Percentiles rank a stretch among this genome's conserved stretches.
Evolutionary conservation across 169 alveolate genomes (phyloP).

Genomic region (Plasmodium falciparum): DNA sequence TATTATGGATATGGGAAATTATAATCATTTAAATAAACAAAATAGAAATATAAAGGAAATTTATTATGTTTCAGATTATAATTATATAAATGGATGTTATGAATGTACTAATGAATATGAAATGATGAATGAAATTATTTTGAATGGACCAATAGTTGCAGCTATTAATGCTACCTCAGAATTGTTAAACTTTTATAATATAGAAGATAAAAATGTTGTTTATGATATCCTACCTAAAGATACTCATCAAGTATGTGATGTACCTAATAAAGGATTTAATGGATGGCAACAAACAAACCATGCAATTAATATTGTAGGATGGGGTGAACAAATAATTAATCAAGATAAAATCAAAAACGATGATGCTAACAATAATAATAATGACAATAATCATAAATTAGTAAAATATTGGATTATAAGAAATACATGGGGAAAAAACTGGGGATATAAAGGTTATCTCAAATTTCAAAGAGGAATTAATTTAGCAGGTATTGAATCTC

Average conservation of each 20-base stretch:
- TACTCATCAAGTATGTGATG: slow-evolving; percentile 85
- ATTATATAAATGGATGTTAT: slow-evolving; percentile 90
- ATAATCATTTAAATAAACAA: background rate
- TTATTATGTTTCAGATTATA: slow-evolving; percentile 83
- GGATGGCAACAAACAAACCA: slow-evolving; percentile 94
- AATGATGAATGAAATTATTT: slow-evolving; percentile 87
- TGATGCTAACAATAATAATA: too few species aligned
- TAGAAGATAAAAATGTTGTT: slow-evolving; percentile 41
- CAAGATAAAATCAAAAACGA: too few species aligned
- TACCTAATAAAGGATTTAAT: slow-evolving; percentile 86
- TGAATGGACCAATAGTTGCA: slow-evolving; percentile 88
- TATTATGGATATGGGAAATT: slow-evolving; percentile 14
- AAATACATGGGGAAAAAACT: slow-evolving; percentile 88
- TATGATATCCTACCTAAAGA: slow-evolving; percentile 82
- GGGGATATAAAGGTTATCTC: slow-evolving; percentile 88
- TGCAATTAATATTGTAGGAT: slow-evolving; percentile 91
- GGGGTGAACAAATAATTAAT: slow-evolving; percentile 87
- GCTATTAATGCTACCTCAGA: slow-evolving; percentile 89
- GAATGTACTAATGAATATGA: slow-evolving; percentile 87
- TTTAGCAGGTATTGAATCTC: slow-evolving; percentile 89
- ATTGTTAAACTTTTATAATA: slow-evolving; percentile 42
- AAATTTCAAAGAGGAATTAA: slow-evolving; percentile 87
- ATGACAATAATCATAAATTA: slow-evolving; percentile 32
- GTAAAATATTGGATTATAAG: slow-evolving; percentile 90
- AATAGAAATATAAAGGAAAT: slow-evolving; percentile 11